phyloP scores from a whole-genome alignment of 106 monocot species.

The Dioscorea dumetorum region DNA sequence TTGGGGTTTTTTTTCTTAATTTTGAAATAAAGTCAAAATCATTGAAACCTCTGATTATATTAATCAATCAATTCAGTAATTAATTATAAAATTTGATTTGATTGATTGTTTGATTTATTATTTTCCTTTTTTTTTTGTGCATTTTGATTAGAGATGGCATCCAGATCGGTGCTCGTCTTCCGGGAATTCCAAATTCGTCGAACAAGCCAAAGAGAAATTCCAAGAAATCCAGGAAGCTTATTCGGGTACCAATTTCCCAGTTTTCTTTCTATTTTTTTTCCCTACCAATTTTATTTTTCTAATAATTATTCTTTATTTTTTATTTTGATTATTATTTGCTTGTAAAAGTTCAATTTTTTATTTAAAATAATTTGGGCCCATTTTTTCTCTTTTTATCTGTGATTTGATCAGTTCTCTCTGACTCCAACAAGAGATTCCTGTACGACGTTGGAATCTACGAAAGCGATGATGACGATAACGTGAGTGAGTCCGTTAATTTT shows the following conservation, averaged over 20 bases:
- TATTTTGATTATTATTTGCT: background rate
- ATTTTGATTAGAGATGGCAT: conserved; percentile 69
- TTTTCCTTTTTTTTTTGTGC: too few relatives aligned
- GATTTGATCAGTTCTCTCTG: conserved; percentile 64
- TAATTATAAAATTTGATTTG: too few relatives aligned
- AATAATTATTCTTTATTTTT: background rate
- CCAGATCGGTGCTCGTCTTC: conserved; percentile 67
- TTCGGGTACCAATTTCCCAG: conserved; percentile 33
- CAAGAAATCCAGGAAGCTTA: conserved; percentile 84
- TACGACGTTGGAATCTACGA: conserved; percentile 78
- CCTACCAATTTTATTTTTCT: conserved; percentile 2
- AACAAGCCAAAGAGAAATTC: conserved; percentile 77
- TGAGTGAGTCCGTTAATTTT: conserved; percentile 22
- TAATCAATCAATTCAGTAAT: too few relatives aligned
- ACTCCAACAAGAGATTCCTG: conserved; percentile 82
- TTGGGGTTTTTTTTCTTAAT: too few relatives aligned
- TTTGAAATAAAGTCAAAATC: too few relatives aligned
- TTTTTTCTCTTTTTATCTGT: background rate
- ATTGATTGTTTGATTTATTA: too few relatives aligned
- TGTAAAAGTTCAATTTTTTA: background rate
- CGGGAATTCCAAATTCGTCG: conserved; percentile 25
- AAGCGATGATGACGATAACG: conserved; percentile 42
- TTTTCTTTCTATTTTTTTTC: background rate
- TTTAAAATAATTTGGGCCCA: background rate
- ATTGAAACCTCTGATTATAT: too few relatives aligned